phyloP scores from a whole-genome alignment of 108 stramenopile genomes.

The Cyclotella sp. region DNA sequence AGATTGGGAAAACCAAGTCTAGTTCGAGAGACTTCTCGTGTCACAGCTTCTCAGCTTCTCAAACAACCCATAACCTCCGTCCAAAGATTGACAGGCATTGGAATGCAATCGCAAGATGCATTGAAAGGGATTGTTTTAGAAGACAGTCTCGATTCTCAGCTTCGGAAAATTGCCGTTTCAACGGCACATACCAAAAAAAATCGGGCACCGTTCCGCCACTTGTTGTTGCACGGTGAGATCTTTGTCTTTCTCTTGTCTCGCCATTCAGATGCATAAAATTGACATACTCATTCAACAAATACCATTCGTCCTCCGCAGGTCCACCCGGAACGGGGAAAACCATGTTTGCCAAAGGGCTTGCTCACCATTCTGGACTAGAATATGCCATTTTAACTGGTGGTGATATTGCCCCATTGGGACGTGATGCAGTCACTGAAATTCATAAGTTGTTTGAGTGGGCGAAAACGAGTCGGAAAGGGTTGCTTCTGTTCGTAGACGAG shows the following conservation, averaged over 20 bases:
- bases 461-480: constrained; percentile 91
- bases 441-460: constrained; percentile 99
- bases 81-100: constrained; percentile 74
- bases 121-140: constrained; percentile 96
- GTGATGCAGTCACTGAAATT: constrained; percentile 98
- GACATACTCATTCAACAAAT: not conserved
- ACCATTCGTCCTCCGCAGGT: constrained; percentile 25
- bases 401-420: constrained; percentile 98
- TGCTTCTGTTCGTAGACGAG: constrained; percentile 98
- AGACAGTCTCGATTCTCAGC: constrained; percentile 79
- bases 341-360: constrained; percentile 97
- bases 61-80: constrained; percentile 59
- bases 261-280: too few relatives aligned
- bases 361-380: constrained; percentile 95
- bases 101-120: constrained; percentile 79
- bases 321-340: constrained; percentile 99
- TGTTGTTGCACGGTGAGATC: constrained; percentile 93
- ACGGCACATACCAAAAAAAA: constrained; percentile 98
- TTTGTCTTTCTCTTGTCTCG: too few relatives aligned
- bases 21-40: constrained; percentile 95
- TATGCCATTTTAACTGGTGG: constrained; percentile 99
- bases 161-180: constrained; percentile 92
- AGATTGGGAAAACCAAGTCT: constrained; percentile 96
- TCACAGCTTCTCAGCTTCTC: constrained; percentile 68
- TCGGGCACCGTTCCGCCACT: constrained; percentile 97